These are phyloP conservation scores for Neonectria faginata DNA, from an alignment of 2,329 filamentous ascomycete genomes.

Conservation along the genomic window DNA sequence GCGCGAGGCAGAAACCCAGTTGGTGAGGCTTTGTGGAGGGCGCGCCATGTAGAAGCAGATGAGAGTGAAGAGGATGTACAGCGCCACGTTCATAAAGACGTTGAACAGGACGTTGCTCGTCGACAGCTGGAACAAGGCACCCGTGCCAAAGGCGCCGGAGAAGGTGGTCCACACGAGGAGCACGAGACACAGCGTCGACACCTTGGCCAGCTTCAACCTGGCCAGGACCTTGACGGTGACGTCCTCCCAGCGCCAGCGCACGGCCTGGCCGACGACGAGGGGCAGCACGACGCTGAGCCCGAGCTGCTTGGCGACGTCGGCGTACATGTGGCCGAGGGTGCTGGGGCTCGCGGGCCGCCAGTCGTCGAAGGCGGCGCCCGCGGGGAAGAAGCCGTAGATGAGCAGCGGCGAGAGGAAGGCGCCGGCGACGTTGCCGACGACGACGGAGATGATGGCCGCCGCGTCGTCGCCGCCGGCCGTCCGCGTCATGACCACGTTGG, in stretches of 20 bases:
- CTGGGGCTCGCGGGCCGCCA: constrained; percentile 66
- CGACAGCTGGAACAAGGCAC: constrained; percentile 69
- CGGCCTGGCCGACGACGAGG: constrained; percentile 69
- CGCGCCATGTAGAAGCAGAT: constrained; percentile 67
- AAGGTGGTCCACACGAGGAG: constrained; percentile 72
- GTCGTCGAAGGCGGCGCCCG: constrained; percentile 63
- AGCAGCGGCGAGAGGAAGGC: constrained; percentile 75
- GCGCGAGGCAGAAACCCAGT: constrained; percentile 32
- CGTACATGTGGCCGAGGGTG: constrained; percentile 71
- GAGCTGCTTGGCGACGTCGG: constrained; percentile 74
- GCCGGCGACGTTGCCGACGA: constrained; percentile 76
- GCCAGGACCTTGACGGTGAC: constrained; percentile 65
- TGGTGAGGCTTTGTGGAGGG: constrained; percentile 51
- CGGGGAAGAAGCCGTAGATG: constrained; percentile 70
- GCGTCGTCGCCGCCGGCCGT: constrained; percentile 75
- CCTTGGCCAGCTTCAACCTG: constrained; percentile 64
- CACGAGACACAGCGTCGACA: constrained; percentile 61
- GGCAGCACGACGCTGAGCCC: constrained; percentile 75
- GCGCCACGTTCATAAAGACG: constrained; percentile 73
- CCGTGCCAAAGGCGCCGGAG: constrained; percentile 73
- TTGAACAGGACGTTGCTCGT: constrained; percentile 73
- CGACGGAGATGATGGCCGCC: constrained; percentile 74
- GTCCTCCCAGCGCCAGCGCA: constrained; percentile 64
- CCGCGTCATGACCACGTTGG: constrained; percentile 80
- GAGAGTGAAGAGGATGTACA: constrained; percentile 71